Conservation (phyloP, 2,329 filamentous ascomycete species). For the Chalaropsis thielavioides region DNA sequence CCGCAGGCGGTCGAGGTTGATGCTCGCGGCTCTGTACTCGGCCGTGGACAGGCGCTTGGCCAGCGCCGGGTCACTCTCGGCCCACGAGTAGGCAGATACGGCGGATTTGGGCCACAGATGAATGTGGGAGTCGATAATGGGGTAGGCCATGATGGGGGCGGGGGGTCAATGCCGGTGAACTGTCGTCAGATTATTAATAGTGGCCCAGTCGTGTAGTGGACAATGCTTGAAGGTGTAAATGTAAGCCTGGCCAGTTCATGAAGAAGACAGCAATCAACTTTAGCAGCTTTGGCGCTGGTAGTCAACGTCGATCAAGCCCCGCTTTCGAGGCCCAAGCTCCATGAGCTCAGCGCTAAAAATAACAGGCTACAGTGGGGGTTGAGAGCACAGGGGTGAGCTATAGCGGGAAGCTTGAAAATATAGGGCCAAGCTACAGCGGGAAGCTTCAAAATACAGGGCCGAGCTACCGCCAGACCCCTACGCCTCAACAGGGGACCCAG, state of each 20-base stretch:
- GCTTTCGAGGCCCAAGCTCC: not conserved
- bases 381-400: not conserved
- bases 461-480: not conserved
- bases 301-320: not conserved
- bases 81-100: conserved; percentile 54
- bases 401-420: not conserved
- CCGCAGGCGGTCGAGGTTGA: conserved; percentile 31
- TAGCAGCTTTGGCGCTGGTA: too few relatives aligned
- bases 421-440: not conserved
- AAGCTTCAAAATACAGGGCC: not conserved
- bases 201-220: too few relatives aligned
- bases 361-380: not conserved
- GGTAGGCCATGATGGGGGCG: conserved; percentile 28
- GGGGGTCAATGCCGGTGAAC: not conserved
- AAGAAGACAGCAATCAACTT: conserved; percentile 3
- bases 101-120: conserved; percentile 69
- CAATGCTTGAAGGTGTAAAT: too few relatives aligned
- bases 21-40: conserved; percentile 42
- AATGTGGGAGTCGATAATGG: conserved; percentile 79
- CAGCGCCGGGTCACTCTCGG: conserved; percentile 43
- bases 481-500: not conserved
- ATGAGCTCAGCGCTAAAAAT: not conserved
- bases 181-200: too few relatives aligned
- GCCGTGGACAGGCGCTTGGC: conserved; percentile 48
- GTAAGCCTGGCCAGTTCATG: too few relatives aligned